Base-by-base conservation (phyloP, 2,329 filamentous ascomycete species). In the Pseudopyricularia javanii region DNA sequence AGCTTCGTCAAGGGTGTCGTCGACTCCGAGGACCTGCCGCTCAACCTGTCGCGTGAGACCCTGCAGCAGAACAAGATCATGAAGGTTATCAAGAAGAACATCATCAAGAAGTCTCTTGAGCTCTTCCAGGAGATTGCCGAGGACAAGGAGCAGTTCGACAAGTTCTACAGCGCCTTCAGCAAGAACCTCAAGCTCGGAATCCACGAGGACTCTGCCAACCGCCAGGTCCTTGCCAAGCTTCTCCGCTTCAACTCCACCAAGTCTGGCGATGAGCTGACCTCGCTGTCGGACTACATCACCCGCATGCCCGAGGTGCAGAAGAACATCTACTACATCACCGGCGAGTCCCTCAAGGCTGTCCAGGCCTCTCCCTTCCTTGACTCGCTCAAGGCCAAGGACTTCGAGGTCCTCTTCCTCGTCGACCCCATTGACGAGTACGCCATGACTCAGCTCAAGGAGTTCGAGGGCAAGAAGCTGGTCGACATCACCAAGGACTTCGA, bases 21-120 rank as follows among this genome's bases (percentile, higher is more conserved):
- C 72, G 93, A 98, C 78, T 98, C 93, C 66, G 93, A 98, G 83
- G 93, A 98, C 73, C 87, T 98, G 58, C 93, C 93, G 64, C 87
- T 98, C 73, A 98, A 98, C 85, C 75, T 98, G 78, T 97, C 93
- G 68, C 93, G 93, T 86, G 93, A 98, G 85, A 97, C 91, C 55
- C 89, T 98, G 50, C 93, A 98, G 79, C 93, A 97, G 82, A 98
- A 97, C 88, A 97, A 97, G 90, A 98, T 98, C 82, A 97, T 97
- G 93, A 97, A 97, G 87, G 93, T 97, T 74, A 97, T 97, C 83
- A 95, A 94, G 85, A 98, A 98, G 90, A 98, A 98, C 86, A 95
- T 98, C 61, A 91, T 98, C 82, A 98, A 97, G 91, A 98, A 98
- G 88, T 88, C 89, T 60, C 89, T 98, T 61, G 93, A 98, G 82